These are phyloP conservation scores for Kluyveromyces nonfermentans DNA, from an alignment of 805 yeast genomes.

Conservation along the genomic window DNA sequence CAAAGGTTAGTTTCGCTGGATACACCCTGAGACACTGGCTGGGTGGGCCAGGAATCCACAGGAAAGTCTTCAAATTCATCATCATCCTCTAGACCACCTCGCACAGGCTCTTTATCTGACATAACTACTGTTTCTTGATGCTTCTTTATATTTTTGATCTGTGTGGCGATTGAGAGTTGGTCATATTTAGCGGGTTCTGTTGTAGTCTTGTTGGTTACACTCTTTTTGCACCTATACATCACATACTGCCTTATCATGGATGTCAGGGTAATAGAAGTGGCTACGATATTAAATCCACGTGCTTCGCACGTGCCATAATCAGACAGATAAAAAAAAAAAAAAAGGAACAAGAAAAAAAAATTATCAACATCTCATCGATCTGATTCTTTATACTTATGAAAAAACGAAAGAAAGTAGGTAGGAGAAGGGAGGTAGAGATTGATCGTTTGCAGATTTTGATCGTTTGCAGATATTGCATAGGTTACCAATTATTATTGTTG, in stretches of 20 bases:
- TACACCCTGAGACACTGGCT: conserved; percentile 23
- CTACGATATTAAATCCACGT: background rate
- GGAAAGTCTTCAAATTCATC: conserved; percentile 98
- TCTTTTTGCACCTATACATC: too few relatives aligned
- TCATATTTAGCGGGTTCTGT: too few relatives aligned
- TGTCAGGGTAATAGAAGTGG: background rate
- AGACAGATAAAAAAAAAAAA: too few relatives aligned
- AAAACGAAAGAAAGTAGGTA: too few relatives aligned
- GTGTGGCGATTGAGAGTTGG: background rate
- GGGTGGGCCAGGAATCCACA: conserved; percentile 70
- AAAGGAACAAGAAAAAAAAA: too few relatives aligned
- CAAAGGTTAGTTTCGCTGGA: conserved; percentile 54
- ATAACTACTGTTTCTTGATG: conserved; percentile 2
- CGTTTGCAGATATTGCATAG: too few relatives aligned
- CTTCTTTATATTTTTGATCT: background rate
- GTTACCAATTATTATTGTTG: background rate
- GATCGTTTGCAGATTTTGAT: too few relatives aligned
- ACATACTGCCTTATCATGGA: too few relatives aligned
- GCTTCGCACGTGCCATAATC: too few relatives aligned
- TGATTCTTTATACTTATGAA: background rate
- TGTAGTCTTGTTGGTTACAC: too few relatives aligned
- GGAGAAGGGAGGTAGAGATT: too few relatives aligned
- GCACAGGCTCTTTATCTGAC: conserved; percentile 5
- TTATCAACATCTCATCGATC: background rate
- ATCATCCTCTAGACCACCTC: conserved; percentile 71